Base-by-base conservation (phyloP, 208 protist species). In the Trypanosoma vivax region DNA sequence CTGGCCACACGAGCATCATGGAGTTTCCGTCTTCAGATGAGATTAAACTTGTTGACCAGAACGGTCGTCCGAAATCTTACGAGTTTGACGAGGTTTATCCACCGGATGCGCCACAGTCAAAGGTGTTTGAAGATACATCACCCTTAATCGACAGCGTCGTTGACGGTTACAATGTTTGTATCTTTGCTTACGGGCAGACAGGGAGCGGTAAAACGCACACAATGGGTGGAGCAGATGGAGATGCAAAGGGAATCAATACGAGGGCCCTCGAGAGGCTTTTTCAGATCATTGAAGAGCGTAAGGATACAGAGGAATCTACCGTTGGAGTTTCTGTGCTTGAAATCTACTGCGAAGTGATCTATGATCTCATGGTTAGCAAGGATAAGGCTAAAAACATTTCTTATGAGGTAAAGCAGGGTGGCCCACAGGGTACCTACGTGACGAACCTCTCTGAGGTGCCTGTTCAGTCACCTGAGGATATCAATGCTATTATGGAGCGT, bases 161-260 rank as follows among this genome's bases (percentile, higher is more conserved):
- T 5, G 91, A 96, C 51, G 91, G 91, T 43, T 96, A 90, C 73
- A 96, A 96, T 68, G 91, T 95, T 31, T 95, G 85, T 68, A 92
- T 96, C 41, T 96, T 96, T 73, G 91, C 91, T 18, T 96, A 96
- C 69, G 91, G 91, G 37, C 88, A 95, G 60, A 96, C 91, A 7
- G 91, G 91, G 31, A 90, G 75, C 60, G 91, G 91, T 19, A 96
- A 96, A 54, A 92, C 85, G 19, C 90, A 69, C 54, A 94, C 90
- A 27, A 96, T 96, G 89, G 72, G 74, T 40, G 89, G 89, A n/a
- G 68, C 63, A 7, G 69, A 81, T 14, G 76, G 67, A 18, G 81
- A 92, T 28, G 39, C 57, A 31, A 88, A 85, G 59, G 89, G 89
- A 34, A 93, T 96, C 70, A 96, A 96, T 70, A 72, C 73, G 5